phyloP scores from a whole-genome alignment of 2,329 filamentous ascomycete species.

The Cryoendolithus antarcticus region DNA sequence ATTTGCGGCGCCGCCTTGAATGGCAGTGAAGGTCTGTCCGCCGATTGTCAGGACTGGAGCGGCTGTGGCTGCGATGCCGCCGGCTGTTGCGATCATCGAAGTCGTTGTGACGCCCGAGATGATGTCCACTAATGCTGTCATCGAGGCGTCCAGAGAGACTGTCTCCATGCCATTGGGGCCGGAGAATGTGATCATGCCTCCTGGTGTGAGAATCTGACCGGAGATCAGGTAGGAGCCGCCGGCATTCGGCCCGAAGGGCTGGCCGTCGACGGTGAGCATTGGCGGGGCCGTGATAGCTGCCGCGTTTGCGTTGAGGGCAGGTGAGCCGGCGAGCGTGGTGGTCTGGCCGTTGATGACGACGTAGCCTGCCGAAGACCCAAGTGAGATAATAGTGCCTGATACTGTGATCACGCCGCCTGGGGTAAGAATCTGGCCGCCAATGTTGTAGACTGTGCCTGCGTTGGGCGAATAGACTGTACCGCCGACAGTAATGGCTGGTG shows the following conservation, averaged over 20 bases:
- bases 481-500: too few species aligned
- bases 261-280: constrained; percentile 19
- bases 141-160: constrained; percentile 22
- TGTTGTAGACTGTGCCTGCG: too few species aligned
- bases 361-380: constrained; percentile 27
- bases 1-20: constrained; percentile 14
- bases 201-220: constrained; percentile 15
- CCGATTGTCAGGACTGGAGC: constrained; percentile 22
- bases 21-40: constrained; percentile 17
- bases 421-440: too few species aligned
- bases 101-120: constrained; percentile 18
- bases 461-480: too few species aligned
- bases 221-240: constrained; percentile 18
- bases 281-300: constrained; percentile 18
- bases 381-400: constrained; percentile 27
- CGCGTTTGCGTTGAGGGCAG: constrained; percentile 6
- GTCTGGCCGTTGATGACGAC: constrained; percentile 30
- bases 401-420: too few species aligned
- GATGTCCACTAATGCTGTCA: constrained; percentile 12
- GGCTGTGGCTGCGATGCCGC: constrained; percentile 17
- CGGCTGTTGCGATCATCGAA: constrained; percentile 23
- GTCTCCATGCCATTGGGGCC: constrained; percentile 17
- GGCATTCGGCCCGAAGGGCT: constrained; percentile 13
- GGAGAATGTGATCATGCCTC: constrained; percentile 13
- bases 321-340: constrained; percentile 22